Base-by-base conservation (phyloP, 148 eudicot species). In the Rhododendron henanense region DNA sequence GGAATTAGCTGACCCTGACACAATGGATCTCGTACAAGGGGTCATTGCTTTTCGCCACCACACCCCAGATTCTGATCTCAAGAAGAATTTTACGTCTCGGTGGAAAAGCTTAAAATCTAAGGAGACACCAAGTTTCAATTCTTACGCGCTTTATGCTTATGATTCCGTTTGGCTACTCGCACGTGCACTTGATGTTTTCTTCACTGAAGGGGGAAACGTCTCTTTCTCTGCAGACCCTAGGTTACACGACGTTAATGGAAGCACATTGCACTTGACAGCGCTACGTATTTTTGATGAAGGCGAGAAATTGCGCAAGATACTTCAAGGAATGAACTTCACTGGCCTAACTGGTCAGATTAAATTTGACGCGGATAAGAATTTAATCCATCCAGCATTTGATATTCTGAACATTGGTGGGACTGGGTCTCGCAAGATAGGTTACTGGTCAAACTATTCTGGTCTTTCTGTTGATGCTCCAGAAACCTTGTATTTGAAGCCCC, bases 141-240 rank as follows among this genome's bases (percentile, higher is more conserved):
- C 99, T 7, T 95, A 94, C 83, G 93, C 98, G 14, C 90, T 95
- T 25, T 96, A 93, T 85, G 98, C 99, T 81, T 96, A 96, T 88
- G 99, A 96, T 90, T 90, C 98, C 33, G 93, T 96, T 35, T 94
- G 95, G 98, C 75, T 93, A 74, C 89, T 96, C 65, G 98, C 99
- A 21, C 91, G 76, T 55, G 96, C 98, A 81, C 95, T 96, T 82
- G 96, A 95, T 86, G 81, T 63, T 6, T 92, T 91, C 86, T 84
- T 96, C 75, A 87, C 81, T 23, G 89, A 88, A 86, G 94, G 93
- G 57, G 97, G 93, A 76, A 88, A 78, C 15, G 50, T 96, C 45
- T 84, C 92, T 28, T 95, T 95, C 90, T 90, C 90, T 16, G 87
- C 69, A 67, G 98, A 96, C 80, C 93, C 92, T 9, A 91, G 79